Evolutionary conservation across 176 grass and related monocot species (phyloP), one percentile per base, ranked within the genome.

Genomic region (Guadua angustifolia): DNA sequence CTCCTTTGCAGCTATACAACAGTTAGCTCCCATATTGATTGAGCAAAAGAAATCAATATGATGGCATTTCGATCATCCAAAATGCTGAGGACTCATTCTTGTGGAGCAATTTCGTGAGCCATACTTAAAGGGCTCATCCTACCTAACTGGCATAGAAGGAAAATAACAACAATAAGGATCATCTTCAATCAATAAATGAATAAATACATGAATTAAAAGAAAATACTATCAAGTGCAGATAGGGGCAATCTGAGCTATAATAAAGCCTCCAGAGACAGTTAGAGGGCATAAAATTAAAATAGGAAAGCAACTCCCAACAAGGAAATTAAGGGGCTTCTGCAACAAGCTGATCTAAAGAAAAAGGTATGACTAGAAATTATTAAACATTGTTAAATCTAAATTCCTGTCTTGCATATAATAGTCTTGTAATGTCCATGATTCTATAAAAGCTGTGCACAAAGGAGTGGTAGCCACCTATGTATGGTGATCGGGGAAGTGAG

Each of bases 21-120:
- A 97, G 75, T 90, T 97, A 56, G 92, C 94, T 72, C 94, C 94
- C 94, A 97, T 97, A 17, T 93, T 75, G 40, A 47, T 42, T 73
- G 38, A 74, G 32, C 70, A 67, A 56, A 66, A 78, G 39, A 66
- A 83, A 74, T 74, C 61, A 74, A 83, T 79, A 83, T 79, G 74
- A 57, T 40, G 12, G 29, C 14, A 72, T 57, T 87, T 76, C 19
- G 43, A 74, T 67, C 68, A 87, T 24, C 63, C 32, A 69, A 50
- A 74, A 68, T 79, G 60, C 22, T 51, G 29, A 66, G 12, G 40
- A 6, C 15, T 73, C 35, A 78, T 68, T 77, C 24, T 47, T 51
- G 67, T 61, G 80, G 66, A 0, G 26, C 16, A 86, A 75, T 29
- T 44, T 66, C 33, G 5, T 67, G 16, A 76, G 35, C 22, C 24